Evolutionary conservation across 2,329 filamentous ascomycete genomes (phyloP), one percentile per base, ranked within the genome.

Genomic region (Fusarium temperatum): DNA sequence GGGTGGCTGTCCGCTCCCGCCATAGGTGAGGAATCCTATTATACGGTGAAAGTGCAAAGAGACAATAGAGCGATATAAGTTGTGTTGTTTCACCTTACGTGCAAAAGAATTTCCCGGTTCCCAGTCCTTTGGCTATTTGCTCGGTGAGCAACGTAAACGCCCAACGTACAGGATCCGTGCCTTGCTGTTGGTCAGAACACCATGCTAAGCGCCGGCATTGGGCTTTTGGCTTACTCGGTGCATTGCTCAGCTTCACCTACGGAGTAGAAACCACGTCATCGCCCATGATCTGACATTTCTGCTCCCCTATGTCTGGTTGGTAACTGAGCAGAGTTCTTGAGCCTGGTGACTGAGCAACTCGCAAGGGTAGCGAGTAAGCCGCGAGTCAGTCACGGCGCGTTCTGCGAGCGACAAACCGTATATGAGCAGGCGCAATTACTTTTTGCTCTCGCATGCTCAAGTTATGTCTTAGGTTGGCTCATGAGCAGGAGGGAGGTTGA

Each of bases 281-380:
- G 4, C 24, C 3, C 13, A 36, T 26, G 50, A 5, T 9, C 18
- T 54, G 32, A 17, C 5, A 8, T 9, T 22, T 22, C 13, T 22
- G 8, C 5, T 35, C 12, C 3, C n/a, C 9, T 38, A 1, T 9
- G 3, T 0, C 18, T 38, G 4, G 3, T 8, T 4, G 2, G 10
- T 2, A 8, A 0, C 6, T 8, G 10, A 13, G 50, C 10, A 26
- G 14, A 26, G 18, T 3, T 11, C n/a, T 54, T 38, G 18, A 13
- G 10, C 9, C 8, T 5, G 18, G 13, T 13, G 2, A 54, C 6
- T 38, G 50, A 54, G 32, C 14, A 17, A 28, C 3, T 17, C 24
- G 14, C 7, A 1, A 28, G 5, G 7, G 3, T 13, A 28, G 8
- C 12, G 8, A 36, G 48, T 8, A 53, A 36, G 20, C 10, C 14